Conservation (phyloP, 495 filamentous ascomycete species). For the Cercophora samala region DNA sequence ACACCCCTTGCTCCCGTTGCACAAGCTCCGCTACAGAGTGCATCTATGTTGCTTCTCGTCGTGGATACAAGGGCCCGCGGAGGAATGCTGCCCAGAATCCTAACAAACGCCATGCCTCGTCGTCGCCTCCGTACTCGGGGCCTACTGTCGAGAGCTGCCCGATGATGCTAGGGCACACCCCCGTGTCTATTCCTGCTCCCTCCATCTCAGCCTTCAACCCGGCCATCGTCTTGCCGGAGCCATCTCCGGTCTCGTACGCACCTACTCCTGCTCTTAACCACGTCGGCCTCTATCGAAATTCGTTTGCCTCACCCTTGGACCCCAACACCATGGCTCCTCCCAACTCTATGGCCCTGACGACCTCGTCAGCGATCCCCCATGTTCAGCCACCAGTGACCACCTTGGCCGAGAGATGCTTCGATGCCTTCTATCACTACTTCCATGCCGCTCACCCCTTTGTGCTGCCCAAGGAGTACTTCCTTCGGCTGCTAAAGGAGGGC, state of each 20-base stretch:
- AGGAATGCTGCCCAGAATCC: constrained; percentile 45
- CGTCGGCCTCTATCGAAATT: constrained; percentile 39
- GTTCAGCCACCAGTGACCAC: constrained; percentile 34
- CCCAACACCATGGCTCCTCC: constrained; percentile 32
- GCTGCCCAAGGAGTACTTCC: constrained; percentile 47
- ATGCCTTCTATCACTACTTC: constrained; percentile 62
- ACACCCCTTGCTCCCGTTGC: constrained; percentile 46
- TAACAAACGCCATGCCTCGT: constrained; percentile 50
- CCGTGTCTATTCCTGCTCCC: constrained; percentile 30
- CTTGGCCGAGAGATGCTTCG: constrained; percentile 49
- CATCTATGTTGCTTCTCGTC: constrained; percentile 49
- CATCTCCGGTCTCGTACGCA: constrained; percentile 39
- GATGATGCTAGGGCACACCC: constrained; percentile 43
- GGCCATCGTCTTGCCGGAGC: constrained; percentile 37
- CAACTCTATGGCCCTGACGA: constrained; percentile 20
- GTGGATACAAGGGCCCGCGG: constrained; percentile 50
- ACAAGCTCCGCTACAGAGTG: constrained; percentile 41
- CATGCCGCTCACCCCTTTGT: constrained; percentile 67
- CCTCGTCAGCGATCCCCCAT: constrained; percentile 13
- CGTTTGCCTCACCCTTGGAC: constrained; percentile 33
- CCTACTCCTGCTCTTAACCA: constrained; percentile 29
- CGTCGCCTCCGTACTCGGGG: constrained; percentile 39
- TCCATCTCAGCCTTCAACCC: constrained; percentile 37
- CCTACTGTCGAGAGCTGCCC: constrained; percentile 39
- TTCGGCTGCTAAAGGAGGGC: constrained; percentile 44